A percentile compares a stretch with the other conserved stretches of the same genome.
phyloP scores from a whole-genome alignment of 1,139 yeast species.

The Debaryomycetaceae sp. region DNA sequence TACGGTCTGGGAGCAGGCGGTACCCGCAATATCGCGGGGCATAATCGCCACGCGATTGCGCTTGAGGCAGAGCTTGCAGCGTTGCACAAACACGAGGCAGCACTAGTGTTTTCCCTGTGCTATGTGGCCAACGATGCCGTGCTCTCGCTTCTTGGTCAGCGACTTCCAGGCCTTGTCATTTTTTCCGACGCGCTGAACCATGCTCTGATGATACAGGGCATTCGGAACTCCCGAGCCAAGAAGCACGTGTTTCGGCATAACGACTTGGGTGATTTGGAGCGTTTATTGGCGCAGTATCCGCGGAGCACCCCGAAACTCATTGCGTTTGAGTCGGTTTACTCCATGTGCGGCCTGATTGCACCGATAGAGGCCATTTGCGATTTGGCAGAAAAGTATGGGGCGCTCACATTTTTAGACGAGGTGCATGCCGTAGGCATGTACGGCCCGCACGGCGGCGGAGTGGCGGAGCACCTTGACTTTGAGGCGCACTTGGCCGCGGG shows the following conservation, averaged over 20 bases:
- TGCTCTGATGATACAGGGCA: conserved; percentile 96
- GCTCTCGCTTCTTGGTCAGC: conserved; percentile 83
- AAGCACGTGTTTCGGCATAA: conserved; percentile 91
- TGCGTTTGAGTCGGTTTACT: conserved; percentile 94
- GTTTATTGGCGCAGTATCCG: conserved; percentile 68
- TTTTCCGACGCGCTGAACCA: conserved; percentile 91
- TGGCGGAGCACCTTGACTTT: conserved; percentile 90
- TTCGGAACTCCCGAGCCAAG: conserved; percentile 77
- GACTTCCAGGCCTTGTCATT: conserved; percentile 78
- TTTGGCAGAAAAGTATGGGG: conserved; percentile 94
- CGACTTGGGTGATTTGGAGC: conserved; percentile 73
- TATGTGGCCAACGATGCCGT: conserved; percentile 96
- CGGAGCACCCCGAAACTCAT: conserved; percentile 80
- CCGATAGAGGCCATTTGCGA: conserved; percentile 91
- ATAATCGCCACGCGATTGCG: conserved; percentile 75
- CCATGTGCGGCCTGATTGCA: conserved; percentile 97
- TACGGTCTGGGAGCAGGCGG: conserved; percentile 99
- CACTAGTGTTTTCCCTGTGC: conserved; percentile 90
- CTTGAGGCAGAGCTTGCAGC: conserved; percentile 83
- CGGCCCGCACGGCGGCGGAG: conserved; percentile 99
- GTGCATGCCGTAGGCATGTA: conserved; percentile 99
- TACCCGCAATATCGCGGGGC: conserved; percentile 97
- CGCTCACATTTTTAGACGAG: conserved; percentile 91
- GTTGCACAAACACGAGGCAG: conserved; percentile 90
- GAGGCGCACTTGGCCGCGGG: conserved; percentile 68